Conservation (phyloP, 805 yeast species). For the Monosporozyma servazzii region DNA sequence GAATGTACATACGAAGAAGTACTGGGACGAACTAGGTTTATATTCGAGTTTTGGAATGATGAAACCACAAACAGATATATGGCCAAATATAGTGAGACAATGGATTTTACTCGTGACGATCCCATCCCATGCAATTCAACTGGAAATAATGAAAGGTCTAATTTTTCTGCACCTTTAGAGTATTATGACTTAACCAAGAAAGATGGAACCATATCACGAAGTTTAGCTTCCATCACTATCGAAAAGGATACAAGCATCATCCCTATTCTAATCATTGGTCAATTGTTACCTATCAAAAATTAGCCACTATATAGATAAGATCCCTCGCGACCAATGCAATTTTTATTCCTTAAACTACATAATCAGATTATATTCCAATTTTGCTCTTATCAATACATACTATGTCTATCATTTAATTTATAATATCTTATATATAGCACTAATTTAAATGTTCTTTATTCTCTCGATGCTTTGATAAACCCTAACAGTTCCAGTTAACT, state of each 20-base stretch:
- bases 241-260: conserved; percentile 76
- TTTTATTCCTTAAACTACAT: background rate
- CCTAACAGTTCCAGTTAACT: background rate
- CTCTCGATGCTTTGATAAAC: background rate
- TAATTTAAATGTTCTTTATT: background rate
- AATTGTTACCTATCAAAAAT: conserved; percentile 41
- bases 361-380: background rate
- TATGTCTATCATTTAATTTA: too few species aligned
- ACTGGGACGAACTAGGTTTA: conserved; percentile 52
- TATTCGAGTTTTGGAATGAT: conserved; percentile 78
- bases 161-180: background rate
- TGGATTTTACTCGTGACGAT: background rate
- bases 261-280: conserved; percentile 78
- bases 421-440: background rate
- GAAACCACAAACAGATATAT: conserved; percentile 34
- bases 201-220: background rate
- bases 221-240: conserved; percentile 37
- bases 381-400: background rate
- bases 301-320: background rate
- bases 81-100: background rate
- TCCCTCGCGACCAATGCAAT: background rate
- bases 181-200: background rate
- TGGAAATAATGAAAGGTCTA: background rate
- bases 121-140: background rate
- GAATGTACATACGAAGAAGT: conserved; percentile 53